Conservation (phyloP, 2,329 filamentous ascomycete species). For the Shiraia sp. region DNA sequence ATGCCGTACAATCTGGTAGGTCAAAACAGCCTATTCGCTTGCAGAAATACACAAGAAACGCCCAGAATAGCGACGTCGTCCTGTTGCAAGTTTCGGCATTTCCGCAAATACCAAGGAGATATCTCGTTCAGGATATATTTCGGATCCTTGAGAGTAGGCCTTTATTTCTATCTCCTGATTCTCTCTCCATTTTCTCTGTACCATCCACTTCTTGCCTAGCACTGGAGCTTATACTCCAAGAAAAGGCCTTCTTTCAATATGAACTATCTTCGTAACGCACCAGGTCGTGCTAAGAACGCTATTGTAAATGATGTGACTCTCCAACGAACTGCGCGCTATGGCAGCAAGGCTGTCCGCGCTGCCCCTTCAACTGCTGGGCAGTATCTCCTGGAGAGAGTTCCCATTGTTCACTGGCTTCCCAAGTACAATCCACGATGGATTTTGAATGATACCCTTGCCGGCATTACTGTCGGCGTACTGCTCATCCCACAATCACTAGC, state of each 20-base stretch:
- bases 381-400: constrained; percentile 64
- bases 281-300: constrained; percentile 17
- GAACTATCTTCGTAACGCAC: constrained; percentile 24
- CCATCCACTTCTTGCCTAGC: neutral
- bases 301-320: constrained; percentile 34
- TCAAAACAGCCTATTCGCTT: neutral
- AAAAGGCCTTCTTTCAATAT: constrained; percentile 14
- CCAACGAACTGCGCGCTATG: constrained; percentile 31
- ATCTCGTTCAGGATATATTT: constrained; percentile 3
- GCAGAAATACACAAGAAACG: constrained; percentile 1
- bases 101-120: neutral
- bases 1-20: no score
- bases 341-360: constrained; percentile 39
- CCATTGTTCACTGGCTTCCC: constrained; percentile 66
- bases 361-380: constrained; percentile 58
- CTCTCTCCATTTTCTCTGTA: neutral
- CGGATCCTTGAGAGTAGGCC: neutral
- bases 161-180: constrained; percentile 1
- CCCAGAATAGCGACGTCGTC: constrained; percentile 4
- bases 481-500: constrained; percentile 95
- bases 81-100: neutral
- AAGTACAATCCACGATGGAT: constrained; percentile 65
- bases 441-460: constrained; percentile 64
- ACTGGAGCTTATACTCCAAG: constrained; percentile 1
- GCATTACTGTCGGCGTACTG: constrained; percentile 71